Conservation (phyloP, 306 rosid genomes). For the Casuarina equisetifolia region DNA sequence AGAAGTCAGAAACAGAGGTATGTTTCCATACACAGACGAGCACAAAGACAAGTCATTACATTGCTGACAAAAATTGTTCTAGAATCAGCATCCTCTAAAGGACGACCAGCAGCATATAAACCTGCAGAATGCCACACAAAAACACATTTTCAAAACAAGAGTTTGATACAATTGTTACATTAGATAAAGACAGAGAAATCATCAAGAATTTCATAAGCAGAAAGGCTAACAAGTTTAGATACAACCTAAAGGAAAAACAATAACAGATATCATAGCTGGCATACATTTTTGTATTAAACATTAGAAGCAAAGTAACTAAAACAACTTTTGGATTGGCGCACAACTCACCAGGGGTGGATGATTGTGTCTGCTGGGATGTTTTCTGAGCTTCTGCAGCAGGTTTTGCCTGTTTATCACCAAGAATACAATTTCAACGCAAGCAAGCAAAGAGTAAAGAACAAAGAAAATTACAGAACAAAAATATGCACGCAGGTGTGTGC, state of each 20-base stretch:
- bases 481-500: not conserved
- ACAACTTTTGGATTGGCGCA: conserved; percentile 11
- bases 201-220: not conserved
- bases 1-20: conserved; percentile 28
- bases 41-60: conserved; percentile 48
- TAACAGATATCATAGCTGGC: not conserved
- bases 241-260: not conserved
- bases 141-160: not conserved
- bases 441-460: not conserved
- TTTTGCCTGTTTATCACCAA: conserved; percentile 45
- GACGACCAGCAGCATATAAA: conserved; percentile 51
- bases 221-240: conserved; percentile 1
- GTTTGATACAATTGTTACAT: conserved; percentile 6
- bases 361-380: conserved; percentile 47
- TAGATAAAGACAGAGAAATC: conserved; percentile 6
- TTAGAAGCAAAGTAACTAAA: conserved; percentile 8
- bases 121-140: conserved; percentile 43
- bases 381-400: conserved; percentile 49
- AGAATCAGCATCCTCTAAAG: conserved; percentile 78
- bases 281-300: not conserved
- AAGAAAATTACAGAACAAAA: conserved; percentile 8
- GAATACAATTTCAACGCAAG: conserved; percentile 21
- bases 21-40: conserved; percentile 27
- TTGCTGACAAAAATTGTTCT: conserved; percentile 91
- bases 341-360: conserved; percentile 55